These are phyloP conservation scores for Fallopia convolvulus DNA, from an alignment of 148 eudicot genomes.

Conservation along the genomic window DNA sequence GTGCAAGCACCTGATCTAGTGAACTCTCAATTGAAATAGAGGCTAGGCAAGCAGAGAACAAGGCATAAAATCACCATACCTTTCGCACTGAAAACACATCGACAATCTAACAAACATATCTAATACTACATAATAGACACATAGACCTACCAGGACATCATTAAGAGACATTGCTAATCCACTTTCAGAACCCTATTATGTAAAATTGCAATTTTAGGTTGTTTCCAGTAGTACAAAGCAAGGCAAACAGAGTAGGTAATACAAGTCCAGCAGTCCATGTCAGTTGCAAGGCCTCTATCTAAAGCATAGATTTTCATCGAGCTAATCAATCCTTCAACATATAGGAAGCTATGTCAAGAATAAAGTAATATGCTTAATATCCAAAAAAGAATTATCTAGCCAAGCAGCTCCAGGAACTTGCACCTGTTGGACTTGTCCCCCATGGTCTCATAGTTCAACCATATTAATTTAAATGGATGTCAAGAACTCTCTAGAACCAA, in stretches of 20 bases:
- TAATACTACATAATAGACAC: not conserved
- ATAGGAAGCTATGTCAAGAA: not conserved
- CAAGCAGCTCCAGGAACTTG: not conserved
- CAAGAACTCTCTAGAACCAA: not conserved
- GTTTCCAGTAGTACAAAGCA: not conserved
- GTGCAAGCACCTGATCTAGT: not conserved
- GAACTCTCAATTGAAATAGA: not conserved
- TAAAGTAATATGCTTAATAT: not conserved
- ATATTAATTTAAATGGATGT: not conserved
- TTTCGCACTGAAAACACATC: not conserved
- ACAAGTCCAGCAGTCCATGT: not conserved
- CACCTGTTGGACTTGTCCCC: slow-evolving; percentile 6
- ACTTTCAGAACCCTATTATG: not conserved
- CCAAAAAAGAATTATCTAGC: not conserved
- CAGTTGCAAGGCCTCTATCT: not conserved
- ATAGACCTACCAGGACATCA: not conserved
- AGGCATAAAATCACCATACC: not conserved
- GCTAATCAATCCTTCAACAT: not conserved
- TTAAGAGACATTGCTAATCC: not conserved
- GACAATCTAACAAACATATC: not conserved
- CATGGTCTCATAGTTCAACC: not conserved
- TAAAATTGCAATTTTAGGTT: not conserved
- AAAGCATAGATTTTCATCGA: not conserved
- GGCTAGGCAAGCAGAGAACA: not conserved
- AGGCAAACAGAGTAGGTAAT: not conserved